Conservation (phyloP, 228 moss, liverwort and hornwort species). For the Sphagnum magellanicum region DNA sequence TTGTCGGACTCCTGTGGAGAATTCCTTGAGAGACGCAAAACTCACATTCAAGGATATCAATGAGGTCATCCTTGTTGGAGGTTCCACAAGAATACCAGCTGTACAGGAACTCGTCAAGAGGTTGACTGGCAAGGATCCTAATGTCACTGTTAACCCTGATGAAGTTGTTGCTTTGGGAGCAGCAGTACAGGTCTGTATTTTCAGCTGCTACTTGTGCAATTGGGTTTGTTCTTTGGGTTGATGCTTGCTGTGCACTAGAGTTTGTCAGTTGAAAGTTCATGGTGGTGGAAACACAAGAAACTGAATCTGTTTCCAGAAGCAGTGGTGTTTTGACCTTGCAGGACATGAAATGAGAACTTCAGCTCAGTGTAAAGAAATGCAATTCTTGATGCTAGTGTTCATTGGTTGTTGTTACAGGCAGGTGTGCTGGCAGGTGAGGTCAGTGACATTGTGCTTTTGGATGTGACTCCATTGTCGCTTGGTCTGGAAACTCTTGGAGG, state of each 20-base stretch:
- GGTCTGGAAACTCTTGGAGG: constrained; percentile 71
- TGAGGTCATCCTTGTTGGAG: constrained; percentile 70
- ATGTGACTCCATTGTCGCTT: constrained; percentile 61
- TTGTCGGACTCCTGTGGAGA: constrained; percentile 70
- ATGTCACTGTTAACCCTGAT: constrained; percentile 69
- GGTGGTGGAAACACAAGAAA: background rate
- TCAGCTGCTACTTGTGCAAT: background rate
- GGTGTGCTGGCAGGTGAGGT: constrained; percentile 71
- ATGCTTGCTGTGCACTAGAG: background rate
- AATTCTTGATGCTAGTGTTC: background rate
- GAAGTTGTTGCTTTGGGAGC: constrained; percentile 76
- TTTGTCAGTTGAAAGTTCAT: background rate
- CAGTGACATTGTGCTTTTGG: constrained; percentile 63
- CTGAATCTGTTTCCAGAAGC: background rate
- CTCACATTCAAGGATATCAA: constrained; percentile 59
- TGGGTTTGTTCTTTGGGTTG: background rate
- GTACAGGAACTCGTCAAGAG: constrained; percentile 40
- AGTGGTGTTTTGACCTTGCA: background rate
- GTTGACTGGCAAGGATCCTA: constrained; percentile 59
- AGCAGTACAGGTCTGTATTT: constrained; percentile 51
- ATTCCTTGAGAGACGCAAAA: constrained; percentile 57
- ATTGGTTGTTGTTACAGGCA: constrained; percentile 25
- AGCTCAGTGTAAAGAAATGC: background rate
- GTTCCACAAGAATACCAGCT: constrained; percentile 56
- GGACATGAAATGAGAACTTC: background rate